phyloP scores from a whole-genome alignment of 2,329 filamentous ascomycete genomes.

The Phyllachora maydis region DNA sequence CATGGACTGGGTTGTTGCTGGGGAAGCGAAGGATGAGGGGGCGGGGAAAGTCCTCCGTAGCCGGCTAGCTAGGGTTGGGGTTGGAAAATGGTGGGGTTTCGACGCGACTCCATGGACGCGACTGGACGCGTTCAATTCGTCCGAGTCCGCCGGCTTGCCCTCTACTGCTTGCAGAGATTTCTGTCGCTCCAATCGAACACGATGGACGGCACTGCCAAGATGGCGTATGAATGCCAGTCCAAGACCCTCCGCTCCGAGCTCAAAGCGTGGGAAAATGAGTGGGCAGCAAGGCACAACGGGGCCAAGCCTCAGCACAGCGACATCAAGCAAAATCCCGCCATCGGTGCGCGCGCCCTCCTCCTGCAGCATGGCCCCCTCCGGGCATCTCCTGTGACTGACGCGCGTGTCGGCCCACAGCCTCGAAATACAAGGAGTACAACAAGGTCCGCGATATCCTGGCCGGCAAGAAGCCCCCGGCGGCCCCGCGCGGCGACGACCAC shows the following conservation, averaged over 20 bases:
- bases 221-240: slow-evolving; percentile 27
- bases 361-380: not conserved
- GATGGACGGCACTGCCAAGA: no score
- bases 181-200: no score
- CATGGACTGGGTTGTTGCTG: no score
- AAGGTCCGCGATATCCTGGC: slow-evolving; percentile 37
- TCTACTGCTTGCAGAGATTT: no score
- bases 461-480: slow-evolving; percentile 24
- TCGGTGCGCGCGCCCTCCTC: slow-evolving; percentile 28
- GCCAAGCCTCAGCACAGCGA: slow-evolving; percentile 53
- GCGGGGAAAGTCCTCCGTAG: no score
- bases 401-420: slow-evolving; percentile 20
- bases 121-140: no score
- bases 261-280: slow-evolving; percentile 55
- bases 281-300: slow-evolving; percentile 38
- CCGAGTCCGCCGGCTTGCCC: no score
- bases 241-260: slow-evolving; percentile 43
- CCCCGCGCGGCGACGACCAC: slow-evolving; percentile 13
- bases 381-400: not conserved
- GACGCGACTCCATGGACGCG: no score
- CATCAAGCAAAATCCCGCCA: slow-evolving; percentile 52
- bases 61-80: no score
- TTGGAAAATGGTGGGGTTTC: no score
- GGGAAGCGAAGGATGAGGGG: no score
- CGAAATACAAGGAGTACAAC: slow-evolving; percentile 62